Base-by-base conservation (phyloP, 257 asterid genomes). In the Penstemon barbatus region DNA sequence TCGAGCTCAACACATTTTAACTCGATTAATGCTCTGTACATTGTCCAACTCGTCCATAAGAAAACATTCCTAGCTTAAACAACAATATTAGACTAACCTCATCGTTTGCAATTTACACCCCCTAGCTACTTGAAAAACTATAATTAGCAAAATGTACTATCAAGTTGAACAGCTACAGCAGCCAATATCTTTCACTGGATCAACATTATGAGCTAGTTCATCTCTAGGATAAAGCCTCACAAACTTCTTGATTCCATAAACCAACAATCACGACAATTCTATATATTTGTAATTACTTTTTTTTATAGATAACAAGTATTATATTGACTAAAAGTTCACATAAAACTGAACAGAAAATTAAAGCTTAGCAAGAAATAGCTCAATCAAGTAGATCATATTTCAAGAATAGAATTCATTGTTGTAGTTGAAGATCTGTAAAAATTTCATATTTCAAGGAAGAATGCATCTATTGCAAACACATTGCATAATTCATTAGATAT, bases 391-490 rank as follows among this genome's bases (percentile, higher is more conserved):
- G 61, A 45, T 61, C 58, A 61, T 46, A 36, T 50, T 65, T 63
- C 57, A 45, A 41, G 40, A 52, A 43, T 39, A 57, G 46, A 63
- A 56, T 52, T 70, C 25, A 61, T 3, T 66, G 69, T 61, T 9
- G 67, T 38, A 54, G 41, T 61, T 45, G 55, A 65, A 8, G 52
- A 62, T 49, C 7, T 13, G 19, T 8, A 37, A 71, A 73, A 73
- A 33, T 61, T 87, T 90, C 99, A 83, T 93, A 90, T 77, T 74
- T 61, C 75, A 93, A 77, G 61, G 99, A 90, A 62, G 89, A 70
- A 65, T 84, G 74, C 96, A 93, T 90, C 99, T 93, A 83, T 15
- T 15, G 0, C 18, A 76, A 62, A 54, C 57, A 61, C 36, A 7
- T 9, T 39, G 53, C 18, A 61, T n/a, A 13, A 51, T 5, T 11